These are phyloP conservation scores for Aspergillus wentii DNA, from an alignment of 495 filamentous ascomycete genomes.

Conservation along the genomic window DNA sequence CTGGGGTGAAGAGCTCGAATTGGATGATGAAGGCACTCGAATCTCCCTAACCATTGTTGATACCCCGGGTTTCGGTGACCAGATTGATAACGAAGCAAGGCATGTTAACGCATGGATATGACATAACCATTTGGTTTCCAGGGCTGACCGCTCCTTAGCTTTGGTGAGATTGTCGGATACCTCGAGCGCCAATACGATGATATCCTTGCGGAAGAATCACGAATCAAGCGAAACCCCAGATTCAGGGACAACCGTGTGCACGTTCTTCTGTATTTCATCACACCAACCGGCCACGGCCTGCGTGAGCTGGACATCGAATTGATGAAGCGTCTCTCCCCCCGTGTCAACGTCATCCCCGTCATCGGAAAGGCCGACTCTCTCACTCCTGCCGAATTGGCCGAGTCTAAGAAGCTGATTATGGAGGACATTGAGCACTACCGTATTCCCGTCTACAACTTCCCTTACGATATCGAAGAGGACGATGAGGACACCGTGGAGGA, in stretches of 20 bases:
- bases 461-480: slow-evolving; percentile 98
- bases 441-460: slow-evolving; percentile 99
- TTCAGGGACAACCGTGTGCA: slow-evolving; percentile 99
- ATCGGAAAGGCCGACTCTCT: slow-evolving; percentile 98
- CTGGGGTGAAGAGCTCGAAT: slow-evolving; percentile 77
- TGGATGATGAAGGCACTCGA: slow-evolving; percentile 97
- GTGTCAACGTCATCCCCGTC: slow-evolving; percentile 98
- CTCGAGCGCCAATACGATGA: slow-evolving; percentile 99
- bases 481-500: slow-evolving; percentile 99
- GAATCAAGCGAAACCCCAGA: slow-evolving; percentile 99
- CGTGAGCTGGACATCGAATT: slow-evolving; percentile 98
- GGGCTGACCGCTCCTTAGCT: slow-evolving; percentile 52
- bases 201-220: slow-evolving; percentile 96
- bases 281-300: slow-evolving; percentile 94
- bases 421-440: slow-evolving; percentile 99
- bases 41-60: slow-evolving; percentile 98
- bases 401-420: slow-evolving; percentile 99
- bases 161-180: slow-evolving; percentile 94
- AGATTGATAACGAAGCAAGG: slow-evolving; percentile 99
- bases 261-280: slow-evolving; percentile 97
- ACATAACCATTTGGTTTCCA: slow-evolving; percentile 1
- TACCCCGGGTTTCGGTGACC: slow-evolving; percentile 96
- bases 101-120: slow-evolving; percentile 32
- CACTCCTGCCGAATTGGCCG: slow-evolving; percentile 91
- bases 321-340: slow-evolving; percentile 97